Evolutionary conservation across 2,329 filamentous ascomycete species (phyloP), one percentile per base, ranked within the genome.

Genomic region (Amauroascus verrucosus): DNA sequence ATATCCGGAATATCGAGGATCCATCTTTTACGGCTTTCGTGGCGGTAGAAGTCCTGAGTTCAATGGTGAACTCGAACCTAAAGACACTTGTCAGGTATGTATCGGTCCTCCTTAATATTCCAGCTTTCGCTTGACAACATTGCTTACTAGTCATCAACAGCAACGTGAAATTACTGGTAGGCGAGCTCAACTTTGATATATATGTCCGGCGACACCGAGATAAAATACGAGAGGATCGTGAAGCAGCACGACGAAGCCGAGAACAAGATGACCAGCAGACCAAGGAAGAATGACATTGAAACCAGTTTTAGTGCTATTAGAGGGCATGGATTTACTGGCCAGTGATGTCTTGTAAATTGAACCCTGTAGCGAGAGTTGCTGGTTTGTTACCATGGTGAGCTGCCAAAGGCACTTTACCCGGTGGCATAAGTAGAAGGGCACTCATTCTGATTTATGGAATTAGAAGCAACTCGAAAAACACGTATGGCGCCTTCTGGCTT

Each of bases 11-110:
- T 64, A 76, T 87, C 51, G 76, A 80, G 9, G 81, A 87, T 62
- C 81, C 82, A 0, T 83, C 83, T 0, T 88, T 86, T 67, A 79
- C 82, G 6, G 82, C 83, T 40, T 88, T 88, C 66, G 84, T 84
- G 0, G 79, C 86, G 11, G 72, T 87, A 57, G 84, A 88, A 64
- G 80, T 88, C 8, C 16, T 67, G 43, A 60, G 65, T 37, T 64
- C 62, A 6, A 62, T 66, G 48, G 59, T 67, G 13, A 63, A 61
- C 33, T 63, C 61, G 38, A 62, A 60, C 20, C 54, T 67, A 49
- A 61, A 60, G 47, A 61, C 60, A 20, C 52, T 68, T 24, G 45
- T 67, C 26, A 58, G 58, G 65, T 68, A 60, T 56, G 62, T 60
- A 4, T 7, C 3, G 13, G 26, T 14, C n/a, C 1, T 4, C 16